These are phyloP conservation scores for Akanthomyces lecanii DNA, from an alignment of 2,329 filamentous ascomycete genomes.

Conservation along the genomic window DNA sequence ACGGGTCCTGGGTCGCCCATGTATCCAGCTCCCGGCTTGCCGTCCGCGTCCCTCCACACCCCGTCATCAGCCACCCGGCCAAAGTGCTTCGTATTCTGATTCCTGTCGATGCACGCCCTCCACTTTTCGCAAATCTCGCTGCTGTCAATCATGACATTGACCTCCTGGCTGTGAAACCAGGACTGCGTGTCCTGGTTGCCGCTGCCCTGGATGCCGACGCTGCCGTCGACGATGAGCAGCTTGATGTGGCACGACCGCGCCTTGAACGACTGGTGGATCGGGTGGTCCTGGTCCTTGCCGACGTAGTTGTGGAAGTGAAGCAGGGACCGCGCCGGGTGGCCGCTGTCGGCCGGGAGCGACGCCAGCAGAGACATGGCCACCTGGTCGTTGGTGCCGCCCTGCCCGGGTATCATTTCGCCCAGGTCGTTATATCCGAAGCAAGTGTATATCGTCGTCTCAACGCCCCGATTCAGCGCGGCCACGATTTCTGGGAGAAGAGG, in stretches of 20 bases:
- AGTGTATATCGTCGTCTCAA: slow-evolving; percentile 66
- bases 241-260: slow-evolving; percentile 71
- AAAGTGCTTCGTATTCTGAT: slow-evolving; percentile 62
- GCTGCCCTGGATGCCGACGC: slow-evolving; percentile 66
- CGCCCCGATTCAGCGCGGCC: slow-evolving; percentile 61
- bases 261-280: slow-evolving; percentile 63
- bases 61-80: slow-evolving; percentile 55
- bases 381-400: slow-evolving; percentile 74
- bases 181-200: slow-evolving; percentile 79
- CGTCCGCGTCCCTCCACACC: slow-evolving; percentile 55
- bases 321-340: slow-evolving; percentile 24
- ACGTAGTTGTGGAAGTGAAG: slow-evolving; percentile 68
- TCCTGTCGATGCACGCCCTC: slow-evolving; percentile 57
- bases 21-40: slow-evolving; percentile 26
- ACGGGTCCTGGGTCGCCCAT: slow-evolving; percentile 18
- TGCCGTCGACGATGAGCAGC: slow-evolving; percentile 67
- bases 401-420: slow-evolving; percentile 69
- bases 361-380: slow-evolving; percentile 56
- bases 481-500: slow-evolving; percentile 60
- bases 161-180: slow-evolving; percentile 74
- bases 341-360: slow-evolving; percentile 44
- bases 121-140: slow-evolving; percentile 56
- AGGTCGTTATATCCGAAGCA: slow-evolving; percentile 77
- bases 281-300: slow-evolving; percentile 65
- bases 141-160: slow-evolving; percentile 72